These are phyloP conservation scores for Paraphoma sp. DNA, from an alignment of 2,329 filamentous ascomycete genomes.

Conservation along the genomic window DNA sequence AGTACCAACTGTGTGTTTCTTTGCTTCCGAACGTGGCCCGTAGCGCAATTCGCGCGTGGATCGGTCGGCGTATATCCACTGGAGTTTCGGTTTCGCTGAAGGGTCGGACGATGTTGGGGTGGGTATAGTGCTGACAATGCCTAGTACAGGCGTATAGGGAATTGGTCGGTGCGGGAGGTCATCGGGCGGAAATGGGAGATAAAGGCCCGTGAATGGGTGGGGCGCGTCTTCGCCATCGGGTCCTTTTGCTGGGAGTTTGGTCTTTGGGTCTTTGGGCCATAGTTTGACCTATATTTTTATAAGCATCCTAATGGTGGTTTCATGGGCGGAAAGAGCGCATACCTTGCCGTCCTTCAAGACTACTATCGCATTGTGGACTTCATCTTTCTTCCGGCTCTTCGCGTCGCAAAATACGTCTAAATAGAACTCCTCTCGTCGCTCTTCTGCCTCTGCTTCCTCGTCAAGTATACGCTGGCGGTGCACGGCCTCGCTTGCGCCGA, in stretches of 20 bases:
- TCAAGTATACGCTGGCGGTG: constrained; percentile 56
- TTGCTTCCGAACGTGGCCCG: constrained; percentile 73
- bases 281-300: constrained; percentile 36
- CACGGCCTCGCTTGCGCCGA: constrained; percentile 59
- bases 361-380: constrained; percentile 52
- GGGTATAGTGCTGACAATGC: constrained; percentile 58
- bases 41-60: constrained; percentile 67
- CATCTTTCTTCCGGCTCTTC: constrained; percentile 42
- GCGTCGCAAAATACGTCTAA: constrained; percentile 56
- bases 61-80: constrained; percentile 71
- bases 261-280: constrained; percentile 45
- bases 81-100: constrained; percentile 60
- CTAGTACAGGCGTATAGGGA: constrained; percentile 49
- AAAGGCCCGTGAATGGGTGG: constrained; percentile 59
- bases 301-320: neutral
- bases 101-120: constrained; percentile 4
- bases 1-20: constrained; percentile 75
- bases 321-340: constrained; percentile 2
- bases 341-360: constrained; percentile 56
- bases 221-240: constrained; percentile 35
- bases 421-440: constrained; percentile 58
- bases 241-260: constrained; percentile 30
- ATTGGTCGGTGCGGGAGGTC: constrained; percentile 46
- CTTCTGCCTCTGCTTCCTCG: constrained; percentile 55
- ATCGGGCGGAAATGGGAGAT: constrained; percentile 55